A percentile compares a stretch with the other conserved stretches of the same genome.
Evolutionary conservation across 2,329 filamentous ascomycete genomes (phyloP).

Genomic region (Drechmeria coniospora): DNA sequence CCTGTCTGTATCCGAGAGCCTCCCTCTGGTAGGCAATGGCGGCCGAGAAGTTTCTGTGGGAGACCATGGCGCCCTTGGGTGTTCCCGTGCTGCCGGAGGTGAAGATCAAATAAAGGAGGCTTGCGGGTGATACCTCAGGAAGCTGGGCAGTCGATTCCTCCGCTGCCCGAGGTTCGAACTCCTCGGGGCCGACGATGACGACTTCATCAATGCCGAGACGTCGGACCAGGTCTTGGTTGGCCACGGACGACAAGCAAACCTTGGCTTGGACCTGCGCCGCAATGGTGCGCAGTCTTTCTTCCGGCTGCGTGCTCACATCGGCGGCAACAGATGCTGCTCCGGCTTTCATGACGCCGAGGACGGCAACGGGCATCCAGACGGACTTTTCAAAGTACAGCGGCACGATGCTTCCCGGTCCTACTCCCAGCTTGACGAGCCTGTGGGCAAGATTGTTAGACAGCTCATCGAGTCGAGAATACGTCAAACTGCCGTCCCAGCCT

Average conservation of each 20-base stretch:
- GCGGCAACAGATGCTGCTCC: slow-evolving; percentile 12
- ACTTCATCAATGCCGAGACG: slow-evolving; percentile 3
- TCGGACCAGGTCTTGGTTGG: slow-evolving; percentile 2
- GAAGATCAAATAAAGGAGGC: slow-evolving; percentile 10
- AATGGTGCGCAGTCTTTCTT: slow-evolving; percentile 6
- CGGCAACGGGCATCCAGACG: slow-evolving; percentile 8
- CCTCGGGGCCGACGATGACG: background rate
- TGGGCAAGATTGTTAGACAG: slow-evolving; percentile 5
- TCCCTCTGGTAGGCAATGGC: slow-evolving; percentile 4
- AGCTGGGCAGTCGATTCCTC: background rate
- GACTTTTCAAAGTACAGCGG: slow-evolving; percentile 11
- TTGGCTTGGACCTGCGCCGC: slow-evolving; percentile 4
- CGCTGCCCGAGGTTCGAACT: too few relatives aligned
- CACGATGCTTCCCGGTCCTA: slow-evolving; percentile 11
- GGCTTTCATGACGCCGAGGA: slow-evolving; percentile 9
- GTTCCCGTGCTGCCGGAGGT: slow-evolving; percentile 12
- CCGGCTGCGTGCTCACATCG: slow-evolving; percentile 7
- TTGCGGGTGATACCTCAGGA: slow-evolving; percentile 1
- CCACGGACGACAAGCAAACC: slow-evolving; percentile 6
- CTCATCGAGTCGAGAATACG: slow-evolving; percentile 20
- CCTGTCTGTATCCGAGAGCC: slow-evolving; percentile 1
- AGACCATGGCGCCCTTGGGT: slow-evolving; percentile 10
- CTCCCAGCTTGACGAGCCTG: slow-evolving; percentile 6
- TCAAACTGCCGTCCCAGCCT: slow-evolving; percentile 17
- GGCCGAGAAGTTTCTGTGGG: slow-evolving; percentile 6